Conservation (phyloP, 2,329 filamentous ascomycete species). For the Botrytis galanthina region DNA sequence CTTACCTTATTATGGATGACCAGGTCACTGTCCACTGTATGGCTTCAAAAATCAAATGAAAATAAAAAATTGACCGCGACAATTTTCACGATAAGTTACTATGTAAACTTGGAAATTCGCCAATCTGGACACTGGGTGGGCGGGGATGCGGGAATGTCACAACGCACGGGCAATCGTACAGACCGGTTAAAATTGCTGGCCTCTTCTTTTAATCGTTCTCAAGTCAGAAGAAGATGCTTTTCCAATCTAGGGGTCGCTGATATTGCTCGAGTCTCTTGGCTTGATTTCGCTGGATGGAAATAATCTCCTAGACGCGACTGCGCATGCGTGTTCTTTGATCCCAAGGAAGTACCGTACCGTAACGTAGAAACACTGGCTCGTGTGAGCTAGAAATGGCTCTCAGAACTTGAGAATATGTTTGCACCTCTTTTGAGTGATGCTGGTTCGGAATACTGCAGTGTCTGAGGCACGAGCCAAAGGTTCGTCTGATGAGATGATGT, state of each 20-base stretch:
- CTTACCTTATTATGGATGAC: conserved; percentile 27
- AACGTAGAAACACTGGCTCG: not conserved
- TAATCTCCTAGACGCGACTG: not conserved
- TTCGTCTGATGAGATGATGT: conserved; percentile 35
- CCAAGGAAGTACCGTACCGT: not conserved
- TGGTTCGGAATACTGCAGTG: conserved; percentile 32
- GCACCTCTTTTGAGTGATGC: conserved; percentile 13
- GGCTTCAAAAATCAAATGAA: conserved; percentile 8
- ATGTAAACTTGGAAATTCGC: conserved; percentile 30
- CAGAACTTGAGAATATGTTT: conserved; percentile 2
- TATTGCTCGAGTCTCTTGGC: not conserved
- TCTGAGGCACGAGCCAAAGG: conserved; percentile 37
- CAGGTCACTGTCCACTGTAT: conserved; percentile 5
- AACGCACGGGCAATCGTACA: conserved; percentile 34
- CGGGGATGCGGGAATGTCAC: conserved; percentile 28
- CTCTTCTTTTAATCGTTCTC: conserved; percentile 8
- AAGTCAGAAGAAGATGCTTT: not conserved
- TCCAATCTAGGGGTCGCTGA: not conserved
- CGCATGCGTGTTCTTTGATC: not conserved
- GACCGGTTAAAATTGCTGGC: conserved; percentile 29
- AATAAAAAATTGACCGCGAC: not conserved
- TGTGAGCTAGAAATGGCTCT: not conserved
- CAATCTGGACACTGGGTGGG: conserved; percentile 34
- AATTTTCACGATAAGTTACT: conserved; percentile 27
- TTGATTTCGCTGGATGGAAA: not conserved